Evolutionary conservation across 768 basidiomycete species (phyloP), one percentile per base, ranked within the genome.

Genomic region (Leccinellum luteum): DNA sequence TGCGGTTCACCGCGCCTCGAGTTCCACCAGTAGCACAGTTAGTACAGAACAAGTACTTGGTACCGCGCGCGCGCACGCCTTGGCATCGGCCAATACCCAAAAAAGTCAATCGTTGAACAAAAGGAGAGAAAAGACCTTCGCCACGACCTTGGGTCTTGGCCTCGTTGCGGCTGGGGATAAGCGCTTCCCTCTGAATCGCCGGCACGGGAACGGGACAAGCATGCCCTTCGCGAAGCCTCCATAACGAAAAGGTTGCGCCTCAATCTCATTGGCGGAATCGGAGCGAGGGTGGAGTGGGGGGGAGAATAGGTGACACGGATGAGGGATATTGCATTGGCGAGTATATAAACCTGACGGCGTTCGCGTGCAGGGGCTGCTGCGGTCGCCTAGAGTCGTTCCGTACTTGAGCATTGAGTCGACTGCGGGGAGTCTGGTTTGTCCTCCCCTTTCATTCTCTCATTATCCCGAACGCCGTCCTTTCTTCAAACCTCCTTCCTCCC

Each of bases 301-400:
- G 17, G 9, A n/a, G 8, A 41, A 41, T 41, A 41, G 19, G 19
- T 43, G 41, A 43, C 19, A 12, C 19, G 27, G 49, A 38, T 7
- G 55, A n/a, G 10, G 15, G 25, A 55, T 52, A 50, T 43, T 19
- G 41, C 12, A 43, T 15, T 19, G 19, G 19, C 41, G 41, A 43
- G 41, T 67, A 68, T 67, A 69, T 69, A 59, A 35, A 19, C 54
- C 45, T 34, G 54, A 60, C 35, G 56, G 49, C 48, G 34, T 60
- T 57, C 53, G 23, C 48, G 27, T 45, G 60, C 41, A 45, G 17
- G 56, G 17, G n/a, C 17, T 52, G 53, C 28, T n/a, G 51, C 49
- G 54, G 25, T 55, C 13, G 41, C 44, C 31, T 19, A n/a, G 23
- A 25, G 23, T 47, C 14, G 14, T 25, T 25, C 7, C 45, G 45